Evolutionary conservation across 805 yeast species (phyloP).

Genomic region (Isabelozyma pseudorhagii): DNA sequence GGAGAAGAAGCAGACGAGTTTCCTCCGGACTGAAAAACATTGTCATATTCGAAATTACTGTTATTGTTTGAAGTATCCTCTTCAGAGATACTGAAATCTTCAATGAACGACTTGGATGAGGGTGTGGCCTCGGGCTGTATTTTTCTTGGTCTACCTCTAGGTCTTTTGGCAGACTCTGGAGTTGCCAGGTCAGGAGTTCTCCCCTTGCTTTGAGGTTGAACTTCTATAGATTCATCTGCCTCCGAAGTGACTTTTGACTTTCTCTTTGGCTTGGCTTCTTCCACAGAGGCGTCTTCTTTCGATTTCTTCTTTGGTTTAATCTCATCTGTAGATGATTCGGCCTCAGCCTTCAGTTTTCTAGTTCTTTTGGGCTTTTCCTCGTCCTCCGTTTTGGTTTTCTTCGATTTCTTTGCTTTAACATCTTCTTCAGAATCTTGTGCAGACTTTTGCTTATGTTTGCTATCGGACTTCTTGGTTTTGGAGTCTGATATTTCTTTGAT

Average conservation of each 20-base stretch:
- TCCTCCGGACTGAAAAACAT: constrained; percentile 33
- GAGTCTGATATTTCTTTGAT: neutral
- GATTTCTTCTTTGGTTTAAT: neutral
- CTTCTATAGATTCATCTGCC: neutral
- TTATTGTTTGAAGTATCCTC: constrained; percentile 1
- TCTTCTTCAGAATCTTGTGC: neutral
- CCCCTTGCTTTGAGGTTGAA: neutral
- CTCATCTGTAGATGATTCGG: neutral
- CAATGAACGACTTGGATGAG: neutral
- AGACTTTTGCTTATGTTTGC: neutral
- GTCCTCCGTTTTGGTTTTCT: constrained; percentile 1
- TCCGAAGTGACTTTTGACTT: neutral
- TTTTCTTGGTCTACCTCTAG: constrained; percentile 3
- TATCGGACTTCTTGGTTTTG: neutral
- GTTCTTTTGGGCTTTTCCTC: constrained; percentile 1
- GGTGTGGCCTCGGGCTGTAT: constrained; percentile 3
- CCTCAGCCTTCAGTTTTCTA: neutral
- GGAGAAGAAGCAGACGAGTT: neutral
- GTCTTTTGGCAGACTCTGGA: constrained; percentile 2
- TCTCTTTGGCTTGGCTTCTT: constrained; percentile 1
- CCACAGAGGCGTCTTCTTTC: constrained; percentile 1
- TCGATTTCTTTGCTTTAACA: neutral
- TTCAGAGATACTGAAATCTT: neutral
- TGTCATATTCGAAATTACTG: constrained; percentile 25
- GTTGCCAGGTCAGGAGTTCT: neutral